These are phyloP conservation scores for Apophysomyces trapeziformis DNA, from an alignment of 371 early-diverging fungal genomes.

Conservation along the genomic window DNA sequence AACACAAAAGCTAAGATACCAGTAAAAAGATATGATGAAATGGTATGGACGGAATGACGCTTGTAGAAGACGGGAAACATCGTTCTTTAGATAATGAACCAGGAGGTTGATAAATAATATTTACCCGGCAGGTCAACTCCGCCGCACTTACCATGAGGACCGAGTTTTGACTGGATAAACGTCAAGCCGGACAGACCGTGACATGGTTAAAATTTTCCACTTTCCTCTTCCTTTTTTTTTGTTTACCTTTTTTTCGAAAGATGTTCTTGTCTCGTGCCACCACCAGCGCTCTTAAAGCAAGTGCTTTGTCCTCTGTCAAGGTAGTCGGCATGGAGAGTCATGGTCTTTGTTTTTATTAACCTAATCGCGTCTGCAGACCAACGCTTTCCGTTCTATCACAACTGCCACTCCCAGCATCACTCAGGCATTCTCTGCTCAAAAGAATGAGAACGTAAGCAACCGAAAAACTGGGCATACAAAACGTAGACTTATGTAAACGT, in stretches of 20 bases:
- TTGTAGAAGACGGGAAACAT: too few species aligned
- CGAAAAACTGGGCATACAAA: background rate
- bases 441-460: conserved; percentile 66
- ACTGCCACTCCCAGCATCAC: conserved; percentile 64
- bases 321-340: conserved; percentile 3
- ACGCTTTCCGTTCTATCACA: conserved; percentile 53
- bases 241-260: conserved; percentile 13
- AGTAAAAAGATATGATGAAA: too few species aligned
- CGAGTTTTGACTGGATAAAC: too few species aligned
- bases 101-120: too few species aligned
- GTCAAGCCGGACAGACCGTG: background rate
- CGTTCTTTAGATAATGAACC: too few species aligned
- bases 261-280: conserved; percentile 31
- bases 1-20: too few species aligned
- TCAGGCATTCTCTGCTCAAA: conserved; percentile 64
- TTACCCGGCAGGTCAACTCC: too few species aligned
- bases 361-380: conserved; percentile 25
- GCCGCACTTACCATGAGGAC: too few species aligned
- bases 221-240: conserved; percentile 15
- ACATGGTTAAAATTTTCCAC: conserved; percentile 8
- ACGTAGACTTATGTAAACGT: background rate
- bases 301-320: conserved; percentile 22
- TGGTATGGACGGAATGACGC: too few species aligned
- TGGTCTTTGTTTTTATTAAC: background rate
- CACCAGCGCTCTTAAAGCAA: conserved; percentile 21